These are phyloP conservation scores for Pyrrhoderma noxium DNA, from an alignment of 1,284 basidiomycete species.

Conservation along the genomic window DNA sequence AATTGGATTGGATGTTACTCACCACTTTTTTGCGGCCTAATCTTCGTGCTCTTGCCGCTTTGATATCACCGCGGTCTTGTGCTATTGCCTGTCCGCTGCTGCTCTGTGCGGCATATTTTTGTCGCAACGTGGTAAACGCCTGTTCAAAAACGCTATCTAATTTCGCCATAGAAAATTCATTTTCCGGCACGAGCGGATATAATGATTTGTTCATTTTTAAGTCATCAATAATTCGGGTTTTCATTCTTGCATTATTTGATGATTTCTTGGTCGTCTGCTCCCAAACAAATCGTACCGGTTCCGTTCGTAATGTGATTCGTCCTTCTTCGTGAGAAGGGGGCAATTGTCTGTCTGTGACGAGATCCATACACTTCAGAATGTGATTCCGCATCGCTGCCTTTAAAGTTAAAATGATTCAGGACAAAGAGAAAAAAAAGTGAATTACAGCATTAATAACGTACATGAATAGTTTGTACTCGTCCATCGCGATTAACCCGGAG, in stretches of 20 bases:
- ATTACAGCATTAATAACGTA: background rate
- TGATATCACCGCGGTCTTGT: conserved; percentile 46
- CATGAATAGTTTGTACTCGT: conserved; percentile 14
- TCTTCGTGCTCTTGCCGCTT: conserved; percentile 53
- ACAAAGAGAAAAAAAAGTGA: conserved; percentile 5
- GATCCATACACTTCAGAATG: conserved; percentile 47
- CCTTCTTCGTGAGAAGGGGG: conserved; percentile 57
- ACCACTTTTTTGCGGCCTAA: conserved; percentile 54
- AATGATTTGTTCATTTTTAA: conserved; percentile 44
- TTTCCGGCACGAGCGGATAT: conserved; percentile 55
- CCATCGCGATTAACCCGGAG: background rate
- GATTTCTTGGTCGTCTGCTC: conserved; percentile 66
- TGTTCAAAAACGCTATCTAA: conserved; percentile 62
- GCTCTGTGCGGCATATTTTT: conserved; percentile 55
- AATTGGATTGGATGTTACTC: conserved; percentile 23
- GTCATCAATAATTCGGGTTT: conserved; percentile 50
- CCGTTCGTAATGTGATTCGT: conserved; percentile 31
- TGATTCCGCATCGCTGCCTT: conserved; percentile 68
- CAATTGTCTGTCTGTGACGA: conserved; percentile 47
- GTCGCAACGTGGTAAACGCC: conserved; percentile 56
- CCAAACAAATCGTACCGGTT: conserved; percentile 68
- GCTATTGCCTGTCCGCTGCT: conserved; percentile 39
- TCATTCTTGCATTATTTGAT: conserved; percentile 63
- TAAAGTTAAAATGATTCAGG: conserved; percentile 6
- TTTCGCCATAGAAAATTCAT: conserved; percentile 57